Evolutionary conservation across 1,139 yeast species (phyloP).

Genomic region (Geotrichum candidum): DNA sequence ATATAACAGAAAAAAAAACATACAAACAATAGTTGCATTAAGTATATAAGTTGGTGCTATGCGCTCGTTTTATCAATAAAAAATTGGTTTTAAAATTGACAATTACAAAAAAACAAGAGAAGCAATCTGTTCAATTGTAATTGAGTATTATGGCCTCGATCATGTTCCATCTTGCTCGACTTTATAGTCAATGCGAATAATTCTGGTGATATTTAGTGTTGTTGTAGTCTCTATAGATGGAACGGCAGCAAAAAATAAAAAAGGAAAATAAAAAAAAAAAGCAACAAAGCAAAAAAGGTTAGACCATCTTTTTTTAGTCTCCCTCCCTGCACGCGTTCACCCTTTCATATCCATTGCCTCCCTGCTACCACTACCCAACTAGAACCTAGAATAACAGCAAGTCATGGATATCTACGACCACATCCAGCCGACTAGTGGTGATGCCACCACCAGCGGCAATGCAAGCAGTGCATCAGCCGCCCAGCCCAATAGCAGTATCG

Average conservation of each 20-base stretch:
- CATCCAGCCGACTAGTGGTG: not conserved
- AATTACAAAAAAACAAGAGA: not conserved
- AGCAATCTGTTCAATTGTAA: not conserved
- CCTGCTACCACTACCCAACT: not conserved
- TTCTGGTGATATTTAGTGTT: not conserved
- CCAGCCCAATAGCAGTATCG: constrained; percentile 23
- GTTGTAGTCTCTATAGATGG: not conserved
- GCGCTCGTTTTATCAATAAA: not conserved
- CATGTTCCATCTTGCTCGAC: too few species aligned
- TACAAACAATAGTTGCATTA: not conserved
- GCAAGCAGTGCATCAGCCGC: not conserved
- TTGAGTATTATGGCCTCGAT: too few species aligned
- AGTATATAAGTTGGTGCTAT: not conserved
- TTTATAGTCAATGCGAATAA: too few species aligned
- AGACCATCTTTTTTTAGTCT: not conserved
- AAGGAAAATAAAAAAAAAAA: too few species aligned
- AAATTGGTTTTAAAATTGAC: not conserved
- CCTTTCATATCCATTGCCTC: not conserved
- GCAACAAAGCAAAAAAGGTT: not conserved
- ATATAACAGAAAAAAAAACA: not conserved
- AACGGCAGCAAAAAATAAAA: not conserved
- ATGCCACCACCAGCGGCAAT: not conserved
- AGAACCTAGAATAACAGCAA: not conserved
- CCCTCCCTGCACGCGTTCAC: not conserved
- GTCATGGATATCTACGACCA: constrained; percentile 5